Evolutionary conservation across 2,329 filamentous ascomycete genomes (phyloP).

Genomic region (Epichloe bromicola): DNA sequence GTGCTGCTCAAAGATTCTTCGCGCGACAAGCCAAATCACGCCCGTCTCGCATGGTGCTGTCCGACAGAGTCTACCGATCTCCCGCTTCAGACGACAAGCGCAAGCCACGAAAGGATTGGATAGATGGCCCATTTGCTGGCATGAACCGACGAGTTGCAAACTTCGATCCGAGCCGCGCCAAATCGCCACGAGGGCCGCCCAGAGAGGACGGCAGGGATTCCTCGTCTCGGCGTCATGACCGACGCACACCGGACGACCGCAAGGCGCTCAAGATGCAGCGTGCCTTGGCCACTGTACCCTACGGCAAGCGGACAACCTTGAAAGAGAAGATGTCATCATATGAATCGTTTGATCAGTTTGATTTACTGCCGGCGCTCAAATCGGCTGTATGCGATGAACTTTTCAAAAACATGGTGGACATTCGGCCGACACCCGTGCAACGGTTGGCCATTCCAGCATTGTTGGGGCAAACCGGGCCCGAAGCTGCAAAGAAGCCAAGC

Average conservation of each 20-base stretch:
- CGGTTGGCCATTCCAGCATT: slow-evolving; percentile 76
- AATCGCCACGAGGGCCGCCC: slow-evolving; percentile 7
- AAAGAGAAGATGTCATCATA: slow-evolving; percentile 49
- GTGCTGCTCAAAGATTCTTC: slow-evolving; percentile 22
- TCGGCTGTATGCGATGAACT: slow-evolving; percentile 60
- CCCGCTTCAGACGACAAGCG: slow-evolving; percentile 22
- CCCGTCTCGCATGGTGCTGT: slow-evolving; percentile 46
- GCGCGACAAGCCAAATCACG: slow-evolving; percentile 22
- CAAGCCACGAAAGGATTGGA: slow-evolving; percentile 23
- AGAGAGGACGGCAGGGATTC: slow-evolving; percentile 12
- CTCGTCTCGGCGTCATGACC: slow-evolving; percentile 19
- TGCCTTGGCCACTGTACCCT: slow-evolving; percentile 62
- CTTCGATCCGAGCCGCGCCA: slow-evolving; percentile 15
- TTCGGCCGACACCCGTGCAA: slow-evolving; percentile 81
- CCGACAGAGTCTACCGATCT: slow-evolving; percentile 35
- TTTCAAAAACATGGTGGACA: slow-evolving; percentile 58
- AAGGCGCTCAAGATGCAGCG: slow-evolving; percentile 94
- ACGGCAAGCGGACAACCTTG: slow-evolving; percentile 45
- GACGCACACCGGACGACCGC: slow-evolving; percentile 25
- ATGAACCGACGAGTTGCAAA: slow-evolving; percentile 43
- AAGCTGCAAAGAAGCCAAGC: slow-evolving; percentile 18
- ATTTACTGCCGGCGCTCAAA: slow-evolving; percentile 58
- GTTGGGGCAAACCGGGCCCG: slow-evolving; percentile 38
- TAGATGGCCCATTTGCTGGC: slow-evolving; percentile 37
- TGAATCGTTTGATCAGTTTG: slow-evolving; percentile 70